phyloP scores from a whole-genome alignment of 192 early-diverging fungal species.

The Podila horticola region DNA sequence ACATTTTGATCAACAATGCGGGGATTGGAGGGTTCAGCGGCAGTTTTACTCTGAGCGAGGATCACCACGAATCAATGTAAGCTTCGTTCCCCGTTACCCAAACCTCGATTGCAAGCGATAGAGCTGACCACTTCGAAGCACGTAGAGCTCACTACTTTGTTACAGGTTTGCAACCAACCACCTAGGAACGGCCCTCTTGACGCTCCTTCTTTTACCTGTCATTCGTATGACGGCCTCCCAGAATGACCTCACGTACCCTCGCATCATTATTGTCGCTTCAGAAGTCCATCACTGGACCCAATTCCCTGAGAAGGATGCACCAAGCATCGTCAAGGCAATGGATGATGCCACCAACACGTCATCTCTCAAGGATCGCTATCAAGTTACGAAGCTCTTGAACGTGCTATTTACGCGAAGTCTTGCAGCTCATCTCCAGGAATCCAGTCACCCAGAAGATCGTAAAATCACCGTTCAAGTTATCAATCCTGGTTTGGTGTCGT shows the following conservation, averaged over 20 bases:
- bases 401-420: conserved; percentile 25
- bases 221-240: conserved; percentile 19
- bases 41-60: not conserved
- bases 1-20: conserved; percentile 74
- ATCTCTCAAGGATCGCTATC: conserved; percentile 3
- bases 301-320: conserved; percentile 4
- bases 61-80: conserved; percentile 30
- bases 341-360: conserved; percentile 1
- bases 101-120: not conserved
- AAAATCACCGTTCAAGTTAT: conserved; percentile 17
- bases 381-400: conserved; percentile 24
- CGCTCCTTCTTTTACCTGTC: conserved; percentile 16
- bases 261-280: conserved; percentile 32
- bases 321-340: conserved; percentile 19
- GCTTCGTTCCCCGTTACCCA: not conserved
- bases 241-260: conserved; percentile 6
- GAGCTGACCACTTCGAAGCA: too few species aligned
- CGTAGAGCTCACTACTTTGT: not conserved
- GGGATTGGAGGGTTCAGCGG: conserved; percentile 26
- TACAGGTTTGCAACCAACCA: conserved; percentile 37
- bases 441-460: conserved; percentile 11
- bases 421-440: conserved; percentile 12
- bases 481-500: conserved; percentile 23
- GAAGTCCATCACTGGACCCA: conserved; percentile 31
- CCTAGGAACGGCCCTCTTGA: conserved; percentile 25